These are phyloP conservation scores for Mycena leptocephala DNA, from an alignment of 768 basidiomycete genomes.

Conservation along the genomic window DNA sequence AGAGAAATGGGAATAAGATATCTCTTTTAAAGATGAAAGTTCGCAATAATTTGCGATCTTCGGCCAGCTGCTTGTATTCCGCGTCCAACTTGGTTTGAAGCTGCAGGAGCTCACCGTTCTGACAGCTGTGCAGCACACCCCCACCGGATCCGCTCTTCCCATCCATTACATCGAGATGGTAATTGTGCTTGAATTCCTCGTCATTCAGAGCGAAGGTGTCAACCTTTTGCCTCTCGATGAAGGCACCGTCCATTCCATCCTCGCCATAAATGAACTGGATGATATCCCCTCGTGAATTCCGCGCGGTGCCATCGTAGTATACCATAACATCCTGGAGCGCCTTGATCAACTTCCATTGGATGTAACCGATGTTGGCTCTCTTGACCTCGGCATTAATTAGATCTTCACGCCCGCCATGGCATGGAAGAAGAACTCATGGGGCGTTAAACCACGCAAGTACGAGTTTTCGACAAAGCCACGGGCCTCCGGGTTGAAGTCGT, in stretches of 20 bases:
- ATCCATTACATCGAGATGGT: slow-evolving; percentile 94
- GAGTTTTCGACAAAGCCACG: slow-evolving; percentile 99
- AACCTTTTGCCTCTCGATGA: slow-evolving; percentile 95
- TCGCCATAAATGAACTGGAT: slow-evolving; percentile 99
- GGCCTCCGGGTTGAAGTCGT: slow-evolving; percentile 98
- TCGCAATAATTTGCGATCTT: slow-evolving; percentile 88
- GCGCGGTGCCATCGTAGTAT: slow-evolving; percentile 97
- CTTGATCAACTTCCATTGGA: slow-evolving; percentile 98
- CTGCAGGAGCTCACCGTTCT: slow-evolving; percentile 86
- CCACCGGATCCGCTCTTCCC: slow-evolving; percentile 26
- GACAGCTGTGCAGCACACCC: slow-evolving; percentile 80
- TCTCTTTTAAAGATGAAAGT: slow-evolving; percentile 86
- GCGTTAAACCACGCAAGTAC: slow-evolving; percentile 95
- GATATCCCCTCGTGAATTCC: slow-evolving; percentile 97
- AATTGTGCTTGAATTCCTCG: slow-evolving; percentile 90
- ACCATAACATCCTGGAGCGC: slow-evolving; percentile 98
- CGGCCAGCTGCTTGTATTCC: slow-evolving; percentile 75
- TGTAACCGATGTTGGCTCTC: slow-evolving; percentile 99
- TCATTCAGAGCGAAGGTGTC: slow-evolving; percentile 90
- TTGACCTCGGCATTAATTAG: slow-evolving; percentile 99
- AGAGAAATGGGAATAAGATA: slow-evolving; percentile 81
- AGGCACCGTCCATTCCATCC: slow-evolving; percentile 99
- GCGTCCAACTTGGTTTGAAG: slow-evolving; percentile 80
- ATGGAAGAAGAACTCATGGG: slow-evolving; percentile 99
- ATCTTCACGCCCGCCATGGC: slow-evolving; percentile 99